These are phyloP conservation scores for Gynandropsis gynandra DNA, from an alignment of 345 rosid genomes.

Conservation along the genomic window DNA sequence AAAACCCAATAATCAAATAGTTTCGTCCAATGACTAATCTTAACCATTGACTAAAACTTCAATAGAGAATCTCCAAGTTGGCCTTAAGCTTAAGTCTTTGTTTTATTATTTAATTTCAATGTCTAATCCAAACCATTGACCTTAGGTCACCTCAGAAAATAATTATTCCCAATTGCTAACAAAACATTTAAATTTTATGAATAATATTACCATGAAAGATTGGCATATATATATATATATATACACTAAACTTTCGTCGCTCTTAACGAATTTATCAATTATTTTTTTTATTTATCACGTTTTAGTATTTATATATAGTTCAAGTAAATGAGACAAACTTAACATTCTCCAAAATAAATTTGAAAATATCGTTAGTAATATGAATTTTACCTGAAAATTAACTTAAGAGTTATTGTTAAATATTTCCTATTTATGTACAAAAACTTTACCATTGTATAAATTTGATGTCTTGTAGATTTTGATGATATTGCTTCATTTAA, in stretches of 20 bases:
- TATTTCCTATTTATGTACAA: too few species aligned
- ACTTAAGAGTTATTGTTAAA: too few species aligned
- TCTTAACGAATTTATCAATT: background rate
- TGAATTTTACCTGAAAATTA: too few species aligned
- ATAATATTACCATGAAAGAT: background rate
- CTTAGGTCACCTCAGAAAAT: constrained; percentile 26
- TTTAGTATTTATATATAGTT: background rate
- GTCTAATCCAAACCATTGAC: constrained; percentile 32
- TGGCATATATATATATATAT: constrained; percentile 5
- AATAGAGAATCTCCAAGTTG: constrained; percentile 42
- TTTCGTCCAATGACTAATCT: constrained; percentile 30
- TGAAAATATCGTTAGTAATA: too few species aligned
- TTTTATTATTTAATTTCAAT: constrained; percentile 23
- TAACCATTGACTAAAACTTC: constrained; percentile 38
- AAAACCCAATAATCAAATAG: constrained; percentile 1
- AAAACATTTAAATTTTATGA: background rate
- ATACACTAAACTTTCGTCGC: constrained; percentile 3
- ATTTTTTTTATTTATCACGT: background rate
- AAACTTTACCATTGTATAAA: background rate
- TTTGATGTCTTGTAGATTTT: too few species aligned
- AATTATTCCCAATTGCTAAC: constrained; percentile 22
- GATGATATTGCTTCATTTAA: too few species aligned
- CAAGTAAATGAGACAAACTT: too few species aligned
- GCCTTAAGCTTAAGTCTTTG: constrained; percentile 27
- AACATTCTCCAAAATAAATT: too few species aligned